Evolutionary conservation across 2,329 filamentous ascomycete genomes (phyloP), one percentile per base, ranked within the genome.

Genomic region (Nigrospora sphaerica): DNA sequence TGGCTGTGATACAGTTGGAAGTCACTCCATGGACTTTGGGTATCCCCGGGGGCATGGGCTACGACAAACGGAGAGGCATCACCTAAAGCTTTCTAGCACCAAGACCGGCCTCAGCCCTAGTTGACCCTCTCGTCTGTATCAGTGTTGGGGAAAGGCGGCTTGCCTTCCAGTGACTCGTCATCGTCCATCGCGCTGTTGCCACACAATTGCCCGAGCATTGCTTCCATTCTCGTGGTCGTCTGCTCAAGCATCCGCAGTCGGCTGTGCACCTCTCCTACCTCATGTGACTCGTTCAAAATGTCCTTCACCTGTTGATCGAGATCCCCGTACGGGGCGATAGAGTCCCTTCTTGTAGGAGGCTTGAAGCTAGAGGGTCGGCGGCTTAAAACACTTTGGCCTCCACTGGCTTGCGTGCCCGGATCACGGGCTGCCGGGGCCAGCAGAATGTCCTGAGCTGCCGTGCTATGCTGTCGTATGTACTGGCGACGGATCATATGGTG

Each of bases 401-500:
- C 23, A 10, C 23, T 28, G 23, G 7, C 23, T 28, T 28, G 23
- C 23, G 23, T 5, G 6, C 10, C 23, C 6, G 23, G 23, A 12
- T 32, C 44, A 33, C 11, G 32, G 10, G 34, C 44, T 49, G 42
- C 43, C 45, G 17, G 49, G 31, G 33, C 36, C 36, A 49, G 49
- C 4, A 44, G 42, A 44, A 40, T 37, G 4, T 46, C 49, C n/a
- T 53, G 52, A n/a, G 67, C 66, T n/a, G 62, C 62, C 14, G 69
- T 69, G 33, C 68, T 64, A 34, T 68, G 68, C 39, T 73, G 67
- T 31, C 69, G 68, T 49, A 78, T 32, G 16, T 44, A 81, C 57
- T 81, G 78, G 28, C 75, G 67, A 11, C 77, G 70, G 50, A 81
- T 80, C 52, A 81, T 66, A 52, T 81, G 76, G 32, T 71, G 73